phyloP scores from a whole-genome alignment of 306 rosid species.

The Trifolium dubium region DNA sequence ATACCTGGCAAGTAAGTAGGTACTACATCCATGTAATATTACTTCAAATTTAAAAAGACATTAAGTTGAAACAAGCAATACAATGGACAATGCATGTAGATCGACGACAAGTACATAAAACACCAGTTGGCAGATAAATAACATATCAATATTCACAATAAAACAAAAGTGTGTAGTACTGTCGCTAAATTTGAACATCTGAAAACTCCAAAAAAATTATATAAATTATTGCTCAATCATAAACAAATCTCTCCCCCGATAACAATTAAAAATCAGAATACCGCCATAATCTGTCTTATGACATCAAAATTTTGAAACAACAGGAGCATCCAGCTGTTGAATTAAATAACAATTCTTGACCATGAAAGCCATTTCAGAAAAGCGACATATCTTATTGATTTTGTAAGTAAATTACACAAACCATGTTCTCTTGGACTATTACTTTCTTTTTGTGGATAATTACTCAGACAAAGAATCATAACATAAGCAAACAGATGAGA shows the following conservation, averaged over 20 bases:
- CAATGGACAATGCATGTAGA: constrained; percentile 15
- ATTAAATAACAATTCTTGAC: background rate
- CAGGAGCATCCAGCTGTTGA: constrained; percentile 1
- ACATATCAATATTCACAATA: constrained; percentile 17
- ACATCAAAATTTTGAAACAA: background rate
- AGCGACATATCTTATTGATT: background rate
- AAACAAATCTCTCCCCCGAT: constrained; percentile 6
- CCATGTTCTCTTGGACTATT: constrained; percentile 7
- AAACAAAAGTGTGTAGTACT: constrained; percentile 1
- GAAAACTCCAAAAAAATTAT: constrained; percentile 2
- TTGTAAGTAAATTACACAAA: constrained; percentile 4
- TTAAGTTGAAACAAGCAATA: constrained; percentile 19
- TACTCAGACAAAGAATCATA: background rate
- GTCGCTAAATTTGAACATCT: constrained; percentile 12
- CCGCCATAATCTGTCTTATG: background rate
- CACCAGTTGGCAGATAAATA: background rate
- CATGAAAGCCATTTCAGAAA: constrained; percentile 10
- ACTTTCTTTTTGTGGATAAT: background rate
- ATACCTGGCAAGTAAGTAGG: background rate
- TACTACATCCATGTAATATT: constrained; percentile 14
- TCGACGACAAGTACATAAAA: background rate
- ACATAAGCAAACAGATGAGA: constrained; percentile 31
- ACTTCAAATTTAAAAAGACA: background rate
- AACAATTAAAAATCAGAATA: constrained; percentile 14
- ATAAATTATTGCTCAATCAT: background rate